Evolutionary conservation across 371 early-diverging fungal species (phyloP).

Genomic region (Lichtheimia hyalospora): DNA sequence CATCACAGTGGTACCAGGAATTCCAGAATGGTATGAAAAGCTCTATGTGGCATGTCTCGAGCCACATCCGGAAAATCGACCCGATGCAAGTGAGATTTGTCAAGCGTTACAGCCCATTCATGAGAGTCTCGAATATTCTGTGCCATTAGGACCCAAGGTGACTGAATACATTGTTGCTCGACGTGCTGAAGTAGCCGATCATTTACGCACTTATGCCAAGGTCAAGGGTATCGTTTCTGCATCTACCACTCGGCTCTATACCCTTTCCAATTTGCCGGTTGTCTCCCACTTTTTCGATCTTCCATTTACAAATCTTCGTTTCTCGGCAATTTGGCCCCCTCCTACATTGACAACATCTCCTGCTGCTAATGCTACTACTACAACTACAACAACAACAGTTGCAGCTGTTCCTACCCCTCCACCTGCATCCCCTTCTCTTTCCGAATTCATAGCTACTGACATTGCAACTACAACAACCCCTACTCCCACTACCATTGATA

Average conservation of each 20-base stretch:
- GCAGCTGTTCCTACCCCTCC: background rate
- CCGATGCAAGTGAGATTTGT: conserved; percentile 36
- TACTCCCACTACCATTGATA: conserved; percentile 2
- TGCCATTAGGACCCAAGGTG: conserved; percentile 31
- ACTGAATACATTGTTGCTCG: conserved; percentile 43
- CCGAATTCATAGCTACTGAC: conserved; percentile 7
- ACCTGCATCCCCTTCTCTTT: conserved; percentile 10
- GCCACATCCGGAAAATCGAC: conserved; percentile 41
- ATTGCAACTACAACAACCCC: background rate
- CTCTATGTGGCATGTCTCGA: conserved; percentile 40
- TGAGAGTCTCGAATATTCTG: conserved; percentile 31
- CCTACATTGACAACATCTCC: conserved; percentile 2
- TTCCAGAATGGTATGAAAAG: conserved; percentile 45
- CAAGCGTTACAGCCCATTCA: conserved; percentile 39
- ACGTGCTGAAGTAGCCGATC: conserved; percentile 42
- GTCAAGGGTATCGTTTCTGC: conserved; percentile 33
- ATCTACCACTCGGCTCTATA: conserved; percentile 43
- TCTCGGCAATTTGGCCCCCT: conserved; percentile 14
- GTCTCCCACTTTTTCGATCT: conserved; percentile 25
- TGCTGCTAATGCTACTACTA: background rate
- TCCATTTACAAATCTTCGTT: conserved; percentile 28
- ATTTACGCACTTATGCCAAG: conserved; percentile 37
- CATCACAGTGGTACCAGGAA: conserved; percentile 38
- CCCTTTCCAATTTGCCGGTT: conserved; percentile 36
- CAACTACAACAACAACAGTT: background rate